Percentiles rank a stretch among this genome's conserved stretches.
Evolutionary conservation across 179 eudicot genomes (phyloP).

Genomic region (Drosera spatulata): DNA sequence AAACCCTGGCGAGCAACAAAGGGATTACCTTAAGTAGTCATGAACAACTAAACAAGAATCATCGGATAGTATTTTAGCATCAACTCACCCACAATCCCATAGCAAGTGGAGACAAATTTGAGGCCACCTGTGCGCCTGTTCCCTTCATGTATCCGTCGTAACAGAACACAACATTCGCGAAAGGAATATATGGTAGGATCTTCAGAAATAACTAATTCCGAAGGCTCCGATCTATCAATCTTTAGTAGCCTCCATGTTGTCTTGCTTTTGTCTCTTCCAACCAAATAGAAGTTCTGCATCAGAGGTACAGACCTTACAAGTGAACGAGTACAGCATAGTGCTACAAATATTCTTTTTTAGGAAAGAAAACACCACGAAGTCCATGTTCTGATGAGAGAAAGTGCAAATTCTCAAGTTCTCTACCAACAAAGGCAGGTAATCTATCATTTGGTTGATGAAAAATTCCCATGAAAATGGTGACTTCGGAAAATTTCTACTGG

Average conservation of each 20-base stretch:
- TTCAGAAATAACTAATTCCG: constrained; percentile 56
- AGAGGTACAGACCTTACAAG: constrained; percentile 4
- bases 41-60: not conserved
- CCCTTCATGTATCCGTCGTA: constrained; percentile 77
- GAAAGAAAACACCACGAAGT: not conserved
- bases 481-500: too few species aligned
- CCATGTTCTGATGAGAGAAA: not conserved
- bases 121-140: constrained; percentile 86
- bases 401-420: too few species aligned
- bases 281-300: constrained; percentile 76
- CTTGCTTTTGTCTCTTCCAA: constrained; percentile 76
- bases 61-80: not conserved
- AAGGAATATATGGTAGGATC: constrained; percentile 69
- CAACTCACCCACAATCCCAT: constrained; percentile 87
- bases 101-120: constrained; percentile 68
- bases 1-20: constrained; percentile 46
- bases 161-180: constrained; percentile 53
- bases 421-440: too few species aligned
- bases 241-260: constrained; percentile 71
- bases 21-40: constrained; percentile 5
- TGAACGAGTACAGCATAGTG: not conserved
- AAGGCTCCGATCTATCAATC: constrained; percentile 75
- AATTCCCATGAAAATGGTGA: too few species aligned
- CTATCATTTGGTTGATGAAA: too few species aligned
- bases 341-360: not conserved